A percentile compares a stretch with the other conserved stretches of the same genome.
Conservation (phyloP, 139 green algal species). For the Picochlorum costavermella region DNA sequence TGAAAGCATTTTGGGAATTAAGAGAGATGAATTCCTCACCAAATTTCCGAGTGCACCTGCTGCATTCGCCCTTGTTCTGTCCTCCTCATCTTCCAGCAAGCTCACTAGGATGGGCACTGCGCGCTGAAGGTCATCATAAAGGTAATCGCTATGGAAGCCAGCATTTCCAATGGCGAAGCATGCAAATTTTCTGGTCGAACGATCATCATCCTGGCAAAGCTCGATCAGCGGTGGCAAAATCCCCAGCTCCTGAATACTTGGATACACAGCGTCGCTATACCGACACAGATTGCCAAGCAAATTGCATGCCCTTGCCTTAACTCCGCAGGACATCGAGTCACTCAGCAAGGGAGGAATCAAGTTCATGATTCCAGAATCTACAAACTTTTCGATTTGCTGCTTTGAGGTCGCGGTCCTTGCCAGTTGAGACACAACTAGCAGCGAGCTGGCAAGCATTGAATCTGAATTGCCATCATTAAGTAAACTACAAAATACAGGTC, state of each 20-base stretch:
- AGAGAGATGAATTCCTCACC: constrained; percentile 64
- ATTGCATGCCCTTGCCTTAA: constrained; percentile 79
- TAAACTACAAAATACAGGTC: background rate
- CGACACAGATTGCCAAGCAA: constrained; percentile 92
- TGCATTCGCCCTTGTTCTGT: constrained; percentile 89
- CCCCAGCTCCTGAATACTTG: constrained; percentile 39
- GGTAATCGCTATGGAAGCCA: constrained; percentile 75
- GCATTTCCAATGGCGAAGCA: constrained; percentile 95
- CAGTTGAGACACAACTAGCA: constrained; percentile 61
- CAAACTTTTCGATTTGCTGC: constrained; percentile 37
- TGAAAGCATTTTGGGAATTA: constrained; percentile 70
- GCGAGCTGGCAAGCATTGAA: constrained; percentile 42
- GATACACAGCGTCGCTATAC: constrained; percentile 79
- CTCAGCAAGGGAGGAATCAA: constrained; percentile 38
- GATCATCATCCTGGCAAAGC: constrained; percentile 73
- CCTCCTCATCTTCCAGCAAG: constrained; percentile 59
- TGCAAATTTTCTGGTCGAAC: constrained; percentile 87
- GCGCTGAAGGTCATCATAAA: constrained; percentile 71
- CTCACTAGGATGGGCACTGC: constrained; percentile 65
- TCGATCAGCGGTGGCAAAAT: constrained; percentile 73
- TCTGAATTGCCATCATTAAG: constrained; percentile 34
- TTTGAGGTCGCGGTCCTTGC: constrained; percentile 34
- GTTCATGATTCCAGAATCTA: constrained; percentile 8
- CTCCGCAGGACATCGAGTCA: constrained; percentile 47
- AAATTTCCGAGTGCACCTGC: constrained; percentile 93